Conservation (phyloP, 768 basidiomycete genomes). For the Serpula lacrymans region DNA sequence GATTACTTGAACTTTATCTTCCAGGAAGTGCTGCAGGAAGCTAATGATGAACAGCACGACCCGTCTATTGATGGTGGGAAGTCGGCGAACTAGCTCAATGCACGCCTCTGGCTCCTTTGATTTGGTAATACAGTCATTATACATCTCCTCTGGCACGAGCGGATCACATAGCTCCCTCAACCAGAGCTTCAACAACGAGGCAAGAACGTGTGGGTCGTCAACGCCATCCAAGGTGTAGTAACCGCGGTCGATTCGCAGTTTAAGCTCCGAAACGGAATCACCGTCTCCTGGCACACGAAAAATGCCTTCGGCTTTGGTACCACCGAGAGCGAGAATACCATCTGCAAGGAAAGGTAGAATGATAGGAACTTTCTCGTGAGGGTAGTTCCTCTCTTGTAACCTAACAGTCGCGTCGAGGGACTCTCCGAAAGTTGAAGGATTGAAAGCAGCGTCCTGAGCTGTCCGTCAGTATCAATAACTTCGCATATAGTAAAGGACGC, state of each 20-base stretch:
- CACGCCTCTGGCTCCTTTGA: slow-evolving; percentile 67
- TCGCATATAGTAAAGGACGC: slow-evolving; percentile 19
- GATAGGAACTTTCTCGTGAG: slow-evolving; percentile 81
- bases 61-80: slow-evolving; percentile 83
- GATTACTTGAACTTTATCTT: slow-evolving; percentile 62
- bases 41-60: slow-evolving; percentile 87
- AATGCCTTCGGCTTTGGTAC: slow-evolving; percentile 82
- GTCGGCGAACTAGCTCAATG: slow-evolving; percentile 66
- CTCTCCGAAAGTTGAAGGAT: slow-evolving; percentile 92
- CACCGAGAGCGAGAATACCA: slow-evolving; percentile 86
- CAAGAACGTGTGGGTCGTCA: slow-evolving; percentile 87
- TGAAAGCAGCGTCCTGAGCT: slow-evolving; percentile 83
- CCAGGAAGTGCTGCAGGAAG: slow-evolving; percentile 87
- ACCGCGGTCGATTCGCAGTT: slow-evolving; percentile 85
- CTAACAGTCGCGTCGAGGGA: slow-evolving; percentile 80
- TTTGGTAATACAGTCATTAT: slow-evolving; percentile 81
- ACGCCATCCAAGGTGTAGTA: slow-evolving; percentile 88
- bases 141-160: slow-evolving; percentile 86
- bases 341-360: slow-evolving; percentile 93
- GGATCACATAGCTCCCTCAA: slow-evolving; percentile 89
- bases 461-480: slow-evolving; percentile 9
- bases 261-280: slow-evolving; percentile 85
- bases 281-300: slow-evolving; percentile 91
- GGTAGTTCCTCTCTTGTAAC: slow-evolving; percentile 83
- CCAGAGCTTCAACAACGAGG: slow-evolving; percentile 91